Evolutionary conservation across 257 asterid genomes (phyloP).

Genomic region (Orobanche coerulescens): DNA sequence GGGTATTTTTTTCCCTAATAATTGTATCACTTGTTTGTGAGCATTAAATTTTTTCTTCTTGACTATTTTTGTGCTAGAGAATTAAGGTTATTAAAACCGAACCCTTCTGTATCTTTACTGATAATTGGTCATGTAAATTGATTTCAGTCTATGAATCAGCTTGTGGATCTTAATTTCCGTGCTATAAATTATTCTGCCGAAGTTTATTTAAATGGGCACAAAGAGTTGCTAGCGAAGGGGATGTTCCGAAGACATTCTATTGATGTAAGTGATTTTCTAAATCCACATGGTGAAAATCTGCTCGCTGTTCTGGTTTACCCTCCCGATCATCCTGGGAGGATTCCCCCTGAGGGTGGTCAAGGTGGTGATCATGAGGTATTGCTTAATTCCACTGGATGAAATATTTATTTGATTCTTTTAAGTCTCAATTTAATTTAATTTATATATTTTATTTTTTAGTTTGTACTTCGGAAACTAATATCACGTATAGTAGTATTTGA

Average conservation of each 20-base stretch:
- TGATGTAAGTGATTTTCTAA: constrained; percentile 59
- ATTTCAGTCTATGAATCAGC: constrained; percentile 56
- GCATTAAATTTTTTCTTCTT: background rate
- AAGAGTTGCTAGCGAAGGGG: constrained; percentile 80
- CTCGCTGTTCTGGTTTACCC: constrained; percentile 88
- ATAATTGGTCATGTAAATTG: constrained; percentile 29
- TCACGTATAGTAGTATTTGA: background rate
- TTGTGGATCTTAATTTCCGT: constrained; percentile 72
- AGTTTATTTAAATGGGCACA: constrained; percentile 81
- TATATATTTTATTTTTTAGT: background rate
- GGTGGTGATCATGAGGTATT: constrained; percentile 99
- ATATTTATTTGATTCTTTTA: background rate
- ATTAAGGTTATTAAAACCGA: constrained; percentile 3
- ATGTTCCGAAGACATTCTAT: constrained; percentile 90
- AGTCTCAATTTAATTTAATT: background rate
- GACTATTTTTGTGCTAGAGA: background rate
- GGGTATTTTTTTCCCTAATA: background rate
- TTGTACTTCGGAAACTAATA: background rate
- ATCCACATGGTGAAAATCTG: constrained; percentile 61
- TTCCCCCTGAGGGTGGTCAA: constrained; percentile 94
- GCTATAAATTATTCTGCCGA: constrained; percentile 94
- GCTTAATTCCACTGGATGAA: constrained; percentile 17
- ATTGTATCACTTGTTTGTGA: background rate
- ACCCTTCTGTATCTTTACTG: constrained; percentile 3
- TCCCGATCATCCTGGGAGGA: constrained; percentile 95